Evolutionary conservation across 2,329 filamentous ascomycete genomes (phyloP), one percentile per base, ranked within the genome.

Genomic region (Colletotrichum sp.): DNA sequence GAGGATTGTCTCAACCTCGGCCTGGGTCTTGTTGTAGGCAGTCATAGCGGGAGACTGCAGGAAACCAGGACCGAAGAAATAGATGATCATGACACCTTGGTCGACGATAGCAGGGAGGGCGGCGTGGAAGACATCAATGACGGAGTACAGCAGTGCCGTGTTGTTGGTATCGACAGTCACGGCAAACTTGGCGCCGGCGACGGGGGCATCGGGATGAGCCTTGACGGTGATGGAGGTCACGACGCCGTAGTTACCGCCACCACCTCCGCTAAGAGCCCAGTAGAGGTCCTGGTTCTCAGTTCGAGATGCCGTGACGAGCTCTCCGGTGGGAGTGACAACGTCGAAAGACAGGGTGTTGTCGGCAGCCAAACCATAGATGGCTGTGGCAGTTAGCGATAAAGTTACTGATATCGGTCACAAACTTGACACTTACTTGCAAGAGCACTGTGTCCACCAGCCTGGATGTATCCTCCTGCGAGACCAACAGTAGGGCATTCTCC

Each of bases 301-400:
- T 43, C 89, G 88, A 61, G 89, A 91, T 2, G 88, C 87, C 0
- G 84, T 86, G 2, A 92, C 56, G 9, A 90, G 84, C 10, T 87
- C 80, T 0, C 92, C 91, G 5, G 79, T 79, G 0, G 88, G 88
- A 0, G 89, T 90, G 2, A 93, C 88, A 1, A 93, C 83, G 32
- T 92, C 87, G 81, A 90, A 87, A 77, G 92, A 87, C 6, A 94
- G 82, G 4, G 91, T 89, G 61, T 93, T 89, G 78, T 94, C 93
- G 1, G 90, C 91, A 6, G 84, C 92, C 18, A 94, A 81, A 1
- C 93, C 93, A 75, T 89, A 89, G 3, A 83, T 79, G 3, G 86
- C 34, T 68, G 12, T 6, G 6, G 4, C 2, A 22, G n/a, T 52
- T 52, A 52, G 43, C 43, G 5, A 52, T 6, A 13, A 3, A 12